phyloP scores from a whole-genome alignment of 768 basidiomycete species.

The Leccinum imitatum region DNA sequence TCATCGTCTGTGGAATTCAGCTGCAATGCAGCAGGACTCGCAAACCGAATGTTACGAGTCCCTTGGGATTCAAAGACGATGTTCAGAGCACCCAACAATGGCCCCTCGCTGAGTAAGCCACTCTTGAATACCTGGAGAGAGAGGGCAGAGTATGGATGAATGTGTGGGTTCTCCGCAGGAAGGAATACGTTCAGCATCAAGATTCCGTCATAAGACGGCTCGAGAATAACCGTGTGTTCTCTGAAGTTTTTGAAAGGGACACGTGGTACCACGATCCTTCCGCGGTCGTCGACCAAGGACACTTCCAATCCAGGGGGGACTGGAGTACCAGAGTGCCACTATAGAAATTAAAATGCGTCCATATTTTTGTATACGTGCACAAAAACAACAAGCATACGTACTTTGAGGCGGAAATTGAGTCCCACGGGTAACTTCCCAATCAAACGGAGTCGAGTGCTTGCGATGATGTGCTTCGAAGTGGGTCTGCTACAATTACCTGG shows the following conservation, averaged over 20 bases:
- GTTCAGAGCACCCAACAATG: slow-evolving; percentile 12
- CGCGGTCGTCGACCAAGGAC: slow-evolving; percentile 9
- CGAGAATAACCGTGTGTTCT: not conserved
- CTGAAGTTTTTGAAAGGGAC: not conserved
- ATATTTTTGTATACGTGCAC: no score
- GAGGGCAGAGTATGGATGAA: slow-evolving; percentile 10
- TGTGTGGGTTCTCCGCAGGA: not conserved
- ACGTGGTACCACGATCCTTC: not conserved
- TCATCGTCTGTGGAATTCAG: not conserved
- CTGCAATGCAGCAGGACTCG: slow-evolving; percentile 8
- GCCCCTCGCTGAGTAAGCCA: not conserved
- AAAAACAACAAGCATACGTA: not conserved
- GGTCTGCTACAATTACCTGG: no score
- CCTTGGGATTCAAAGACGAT: slow-evolving; percentile 9
- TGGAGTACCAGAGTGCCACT: slow-evolving; percentile 6
- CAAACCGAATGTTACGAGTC: slow-evolving; percentile 12
- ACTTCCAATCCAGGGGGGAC: slow-evolving; percentile 2
- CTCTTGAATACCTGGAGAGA: slow-evolving; percentile 3
- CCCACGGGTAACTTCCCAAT: not conserved
- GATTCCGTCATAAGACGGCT: slow-evolving; percentile 3
- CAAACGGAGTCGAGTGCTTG: slow-evolving; percentile 11
- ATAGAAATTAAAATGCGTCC: not conserved
- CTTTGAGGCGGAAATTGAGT: not conserved
- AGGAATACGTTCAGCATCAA: slow-evolving; percentile 8
- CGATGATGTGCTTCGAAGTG: slow-evolving; percentile 5